phyloP scores from a whole-genome alignment of 495 filamentous ascomycete genomes.

The Lophiostoma macrostomum region DNA sequence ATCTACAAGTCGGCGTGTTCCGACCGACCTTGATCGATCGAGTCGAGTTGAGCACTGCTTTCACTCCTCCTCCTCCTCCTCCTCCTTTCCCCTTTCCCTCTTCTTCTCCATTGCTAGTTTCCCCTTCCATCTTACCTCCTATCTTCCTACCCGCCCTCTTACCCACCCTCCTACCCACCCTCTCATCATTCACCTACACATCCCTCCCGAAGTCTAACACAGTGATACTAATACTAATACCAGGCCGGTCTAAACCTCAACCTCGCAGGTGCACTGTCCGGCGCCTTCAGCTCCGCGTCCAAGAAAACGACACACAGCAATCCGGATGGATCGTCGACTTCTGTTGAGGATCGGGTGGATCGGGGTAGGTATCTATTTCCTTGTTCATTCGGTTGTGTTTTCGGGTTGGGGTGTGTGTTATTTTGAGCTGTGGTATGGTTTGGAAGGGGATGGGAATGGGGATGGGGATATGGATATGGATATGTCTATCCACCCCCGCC shows the following conservation, averaged over 20 bases:
- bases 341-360: conserved; percentile 25
- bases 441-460: no score
- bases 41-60: no score
- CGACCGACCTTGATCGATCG: no score
- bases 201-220: background rate
- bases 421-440: no score
- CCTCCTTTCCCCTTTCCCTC: background rate
- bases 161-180: background rate
- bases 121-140: background rate
- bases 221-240: background rate
- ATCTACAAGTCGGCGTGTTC: no score
- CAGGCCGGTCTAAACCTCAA: conserved; percentile 42
- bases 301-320: conserved; percentile 36
- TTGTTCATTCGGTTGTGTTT: no score
- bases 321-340: conserved; percentile 30
- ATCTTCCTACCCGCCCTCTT: background rate
- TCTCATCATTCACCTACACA: background rate
- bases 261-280: conserved; percentile 37
- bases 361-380: conserved; percentile 8
- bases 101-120: background rate
- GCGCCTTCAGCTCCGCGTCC: conserved; percentile 34
- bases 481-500: no score
- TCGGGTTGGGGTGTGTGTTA: no score
- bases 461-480: no score
- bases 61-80: background rate